Percentiles rank a stretch among this genome's conserved stretches.
Conservation (phyloP, 495 filamentous ascomycete species). For the Ascobolus immersus region DNA sequence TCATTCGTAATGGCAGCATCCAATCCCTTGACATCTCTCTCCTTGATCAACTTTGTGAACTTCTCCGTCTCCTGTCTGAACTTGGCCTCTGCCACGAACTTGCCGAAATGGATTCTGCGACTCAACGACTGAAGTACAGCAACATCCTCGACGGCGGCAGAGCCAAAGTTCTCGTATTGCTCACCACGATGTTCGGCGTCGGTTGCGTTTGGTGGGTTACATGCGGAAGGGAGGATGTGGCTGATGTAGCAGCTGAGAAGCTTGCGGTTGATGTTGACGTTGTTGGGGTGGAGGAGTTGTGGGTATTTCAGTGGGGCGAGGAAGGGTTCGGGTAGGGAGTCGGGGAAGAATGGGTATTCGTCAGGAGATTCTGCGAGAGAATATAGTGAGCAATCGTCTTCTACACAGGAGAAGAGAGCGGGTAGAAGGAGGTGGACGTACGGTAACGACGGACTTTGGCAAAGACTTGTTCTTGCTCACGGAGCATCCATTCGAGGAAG, state of each 20-base stretch:
- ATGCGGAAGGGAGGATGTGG: constrained; percentile 57
- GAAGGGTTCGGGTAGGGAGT: constrained; percentile 52
- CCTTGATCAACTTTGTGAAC: constrained; percentile 58
- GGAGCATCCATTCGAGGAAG: constrained; percentile 83
- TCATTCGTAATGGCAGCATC: constrained; percentile 73
- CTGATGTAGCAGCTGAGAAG: constrained; percentile 69
- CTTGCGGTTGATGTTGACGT: constrained; percentile 70
- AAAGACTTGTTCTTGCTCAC: constrained; percentile 68
- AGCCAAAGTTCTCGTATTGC: constrained; percentile 83
- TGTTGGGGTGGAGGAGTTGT: constrained; percentile 67
- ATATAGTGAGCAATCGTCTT: no score
- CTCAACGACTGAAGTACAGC: constrained; percentile 74
- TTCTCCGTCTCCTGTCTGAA: constrained; percentile 58
- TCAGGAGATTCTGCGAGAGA: constrained; percentile 92
- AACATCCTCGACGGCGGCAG: constrained; percentile 75
- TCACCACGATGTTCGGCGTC: constrained; percentile 54
- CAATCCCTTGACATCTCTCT: constrained; percentile 51
- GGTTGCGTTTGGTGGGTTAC: constrained; percentile 20
- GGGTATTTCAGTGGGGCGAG: constrained; percentile 77
- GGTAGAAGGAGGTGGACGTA: no score
- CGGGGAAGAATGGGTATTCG: constrained; percentile 93
- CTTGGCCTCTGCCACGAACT: constrained; percentile 97
- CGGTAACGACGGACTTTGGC: constrained; percentile 86
- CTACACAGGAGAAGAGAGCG: no score
- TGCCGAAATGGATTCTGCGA: constrained; percentile 85